phyloP scores from a whole-genome alignment of 2,329 filamentous ascomycete genomes.

The Aspergillus sp. region DNA sequence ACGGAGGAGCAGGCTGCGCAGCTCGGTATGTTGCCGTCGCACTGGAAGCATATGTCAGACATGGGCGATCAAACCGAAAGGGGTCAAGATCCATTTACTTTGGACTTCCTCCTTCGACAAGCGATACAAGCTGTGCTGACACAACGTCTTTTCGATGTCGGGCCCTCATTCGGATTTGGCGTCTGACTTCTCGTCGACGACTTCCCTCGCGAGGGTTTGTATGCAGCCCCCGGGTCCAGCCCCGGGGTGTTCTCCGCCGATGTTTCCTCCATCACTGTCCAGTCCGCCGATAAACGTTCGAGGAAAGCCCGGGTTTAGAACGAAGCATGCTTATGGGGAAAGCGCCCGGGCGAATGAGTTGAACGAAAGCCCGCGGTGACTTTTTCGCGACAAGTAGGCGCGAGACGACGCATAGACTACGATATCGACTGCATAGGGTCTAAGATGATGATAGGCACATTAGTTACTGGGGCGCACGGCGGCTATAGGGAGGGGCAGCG shows the following conservation, averaged over 20 bases:
- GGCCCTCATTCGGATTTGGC: conserved; percentile 29
- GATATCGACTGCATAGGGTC: conserved; percentile 1
- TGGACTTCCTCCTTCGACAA: conserved; percentile 75
- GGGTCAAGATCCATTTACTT: conserved; percentile 44
- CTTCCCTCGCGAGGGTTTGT: conserved; percentile 17
- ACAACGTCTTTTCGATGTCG: conserved; percentile 65
- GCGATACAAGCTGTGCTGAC: conserved; percentile 84
- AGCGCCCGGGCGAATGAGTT: conserved; percentile 3
- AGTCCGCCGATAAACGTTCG: conserved; percentile 25
- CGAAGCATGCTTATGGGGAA: conserved; percentile 22
- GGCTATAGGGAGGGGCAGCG: neutral
- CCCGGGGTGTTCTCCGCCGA: conserved; percentile 19
- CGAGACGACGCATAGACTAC: neutral
- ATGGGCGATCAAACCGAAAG: neutral
- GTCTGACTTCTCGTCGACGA: conserved; percentile 25
- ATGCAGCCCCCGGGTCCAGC: conserved; percentile 10
- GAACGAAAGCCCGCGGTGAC: neutral
- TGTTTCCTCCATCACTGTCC: conserved; percentile 26
- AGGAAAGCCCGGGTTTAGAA: conserved; percentile 14
- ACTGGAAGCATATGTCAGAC: conserved; percentile 46
- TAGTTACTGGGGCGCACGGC: conserved; percentile 11
- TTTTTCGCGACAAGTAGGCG: neutral
- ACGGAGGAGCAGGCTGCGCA: conserved; percentile 96
- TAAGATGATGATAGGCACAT: conserved; percentile 7
- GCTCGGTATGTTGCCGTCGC: conserved; percentile 85